Conservation (phyloP, 1,139 yeast species). For the Dujonia santamariae region DNA sequence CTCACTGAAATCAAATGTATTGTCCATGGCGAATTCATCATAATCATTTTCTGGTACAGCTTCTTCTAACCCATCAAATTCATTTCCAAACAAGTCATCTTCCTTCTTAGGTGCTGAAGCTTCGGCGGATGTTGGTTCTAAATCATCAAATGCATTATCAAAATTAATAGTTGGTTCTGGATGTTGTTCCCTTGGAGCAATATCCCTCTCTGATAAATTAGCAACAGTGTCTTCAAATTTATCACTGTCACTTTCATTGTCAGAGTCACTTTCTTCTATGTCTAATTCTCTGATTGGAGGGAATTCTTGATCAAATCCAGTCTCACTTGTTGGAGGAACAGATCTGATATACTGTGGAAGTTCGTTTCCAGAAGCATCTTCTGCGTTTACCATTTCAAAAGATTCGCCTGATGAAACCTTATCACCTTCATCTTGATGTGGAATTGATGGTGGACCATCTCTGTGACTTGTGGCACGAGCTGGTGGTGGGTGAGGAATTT, state of each 20-base stretch:
- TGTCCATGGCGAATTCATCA: constrained; percentile 17
- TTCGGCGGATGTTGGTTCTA: constrained; percentile 38
- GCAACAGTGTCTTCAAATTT: constrained; percentile 42
- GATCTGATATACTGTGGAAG: constrained; percentile 11
- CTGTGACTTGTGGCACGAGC: constrained; percentile 15
- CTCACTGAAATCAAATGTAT: constrained; percentile 28
- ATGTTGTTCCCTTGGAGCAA: constrained; percentile 5
- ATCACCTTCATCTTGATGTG: constrained; percentile 28
- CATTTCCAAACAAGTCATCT: constrained; percentile 36
- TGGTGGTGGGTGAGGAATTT: constrained; percentile 2
- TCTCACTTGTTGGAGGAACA: constrained; percentile 5
- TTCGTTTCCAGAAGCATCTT: constrained; percentile 30
- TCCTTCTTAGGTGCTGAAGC: constrained; percentile 8
- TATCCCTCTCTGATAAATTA: constrained; percentile 27
- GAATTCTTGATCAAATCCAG: constrained; percentile 45
- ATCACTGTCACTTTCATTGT: constrained; percentile 29
- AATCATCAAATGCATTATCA: constrained; percentile 37
- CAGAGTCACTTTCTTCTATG: constrained; percentile 51
- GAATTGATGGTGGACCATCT: constrained; percentile 2
- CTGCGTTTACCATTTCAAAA: constrained; percentile 52
- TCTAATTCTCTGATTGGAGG: constrained; percentile 72
- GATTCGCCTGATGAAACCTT: constrained; percentile 49
- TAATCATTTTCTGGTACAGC: constrained; percentile 42
- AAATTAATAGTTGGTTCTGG: constrained; percentile 22
- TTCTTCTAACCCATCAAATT: constrained; percentile 37